Evolutionary conservation across 169 alveolate species (phyloP), one percentile per base, ranked within the genome.

Genomic region (Plasmodium vivax): DNA sequence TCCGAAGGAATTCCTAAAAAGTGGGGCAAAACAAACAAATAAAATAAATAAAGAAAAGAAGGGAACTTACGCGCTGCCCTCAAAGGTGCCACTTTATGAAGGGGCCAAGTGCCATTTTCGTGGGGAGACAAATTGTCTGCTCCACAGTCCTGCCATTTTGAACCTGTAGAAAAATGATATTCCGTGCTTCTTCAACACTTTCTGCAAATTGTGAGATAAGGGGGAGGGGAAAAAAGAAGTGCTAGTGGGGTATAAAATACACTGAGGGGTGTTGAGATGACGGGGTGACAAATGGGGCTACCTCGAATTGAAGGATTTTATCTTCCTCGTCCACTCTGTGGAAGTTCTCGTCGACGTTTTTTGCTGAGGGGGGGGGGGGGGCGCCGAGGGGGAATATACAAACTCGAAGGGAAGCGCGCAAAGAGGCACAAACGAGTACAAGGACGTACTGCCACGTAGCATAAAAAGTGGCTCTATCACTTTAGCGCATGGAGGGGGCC

Each of bases 1-100:
- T 12, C 98, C 98, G 71, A 96, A 97, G 85, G 96, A 96, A 83
- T 97, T 96, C 75, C 98, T 96, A 75, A 27, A 71, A 32, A 8
- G 14, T 34, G 36, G 36, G 45, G 27, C 19, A 83, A 36, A 27
- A 36, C 41, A 36, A 36, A 36, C 0, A 85, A 32, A 83, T 6
- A 62, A 34, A 58, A 27, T 3, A n/a, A n/a, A 58, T 10, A 32
- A 34, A 41, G 9, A 83, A 83, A 41, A 41, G 19, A 83, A 56
- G 16, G 19, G 0, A 12, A 51, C 16, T 51, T 51, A 51, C 12
- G 62, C 58, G 62, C 62, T 51, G 23, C 62, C 62, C 62, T 51
- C 8, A 51, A 51, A 51, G 2, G 0, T 16, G 62, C 23, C 62
- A 51, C 62, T 12, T 51, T 16, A 51, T 51, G 3, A 23, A 51